Percentiles rank a stretch among this genome's conserved stretches.
Evolutionary conservation across 352 stramenopile species (phyloP).

Genomic region (Phytophthora citricola): DNA sequence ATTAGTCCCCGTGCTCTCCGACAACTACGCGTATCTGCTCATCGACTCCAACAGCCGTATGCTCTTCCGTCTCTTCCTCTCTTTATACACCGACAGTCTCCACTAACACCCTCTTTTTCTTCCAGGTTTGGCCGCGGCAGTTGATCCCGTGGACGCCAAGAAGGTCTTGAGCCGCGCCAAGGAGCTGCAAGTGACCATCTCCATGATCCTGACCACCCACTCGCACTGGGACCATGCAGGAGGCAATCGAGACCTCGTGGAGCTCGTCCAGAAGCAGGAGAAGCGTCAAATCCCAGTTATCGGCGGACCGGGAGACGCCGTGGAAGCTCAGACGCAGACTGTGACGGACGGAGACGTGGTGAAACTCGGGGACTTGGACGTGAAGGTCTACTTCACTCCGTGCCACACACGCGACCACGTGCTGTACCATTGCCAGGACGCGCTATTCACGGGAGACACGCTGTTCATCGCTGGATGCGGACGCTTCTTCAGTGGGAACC

Average conservation of each 20-base stretch:
- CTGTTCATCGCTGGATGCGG: constrained; percentile 92
- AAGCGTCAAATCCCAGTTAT: constrained; percentile 64
- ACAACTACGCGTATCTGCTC: constrained; percentile 94
- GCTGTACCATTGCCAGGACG: constrained; percentile 67
- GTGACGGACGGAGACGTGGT: constrained; percentile 76
- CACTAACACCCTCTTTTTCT: not conserved
- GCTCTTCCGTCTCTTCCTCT: constrained; percentile 6
- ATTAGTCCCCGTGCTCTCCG: constrained; percentile 82
- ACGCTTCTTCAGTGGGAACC: constrained; percentile 84
- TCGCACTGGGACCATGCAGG: constrained; percentile 92
- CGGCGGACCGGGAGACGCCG: constrained; percentile 73
- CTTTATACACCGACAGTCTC: not conserved
- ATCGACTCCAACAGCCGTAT: constrained; percentile 62
- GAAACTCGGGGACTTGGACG: constrained; percentile 63
- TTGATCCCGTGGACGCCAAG: constrained; percentile 89
- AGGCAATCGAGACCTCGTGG: constrained; percentile 79
- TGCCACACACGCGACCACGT: constrained; percentile 94
- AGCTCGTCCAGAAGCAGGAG: constrained; percentile 49
- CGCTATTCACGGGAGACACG: constrained; percentile 93
- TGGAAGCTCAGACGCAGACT: constrained; percentile 62
- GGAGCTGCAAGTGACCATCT: constrained; percentile 70
- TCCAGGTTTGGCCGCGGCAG: constrained; percentile 66
- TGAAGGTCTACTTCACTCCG: constrained; percentile 85
- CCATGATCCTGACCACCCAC: constrained; percentile 92
- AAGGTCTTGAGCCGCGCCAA: constrained; percentile 78